Evolutionary conservation across 371 early-diverging fungal genomes (phyloP), one percentile per base, ranked within the genome.

Genomic region (Mucor circinelloides): DNA sequence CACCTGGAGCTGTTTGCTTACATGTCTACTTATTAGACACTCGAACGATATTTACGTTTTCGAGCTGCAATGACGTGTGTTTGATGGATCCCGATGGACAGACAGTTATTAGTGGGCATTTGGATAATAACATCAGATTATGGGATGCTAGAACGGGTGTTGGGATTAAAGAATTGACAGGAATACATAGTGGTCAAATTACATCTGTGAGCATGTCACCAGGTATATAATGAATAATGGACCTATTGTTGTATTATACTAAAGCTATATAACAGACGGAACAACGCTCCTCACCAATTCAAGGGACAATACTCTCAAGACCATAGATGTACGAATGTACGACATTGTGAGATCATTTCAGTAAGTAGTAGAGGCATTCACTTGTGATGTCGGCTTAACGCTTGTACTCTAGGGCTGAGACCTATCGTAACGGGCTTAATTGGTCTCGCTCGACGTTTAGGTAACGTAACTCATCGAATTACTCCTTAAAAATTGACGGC

Each of bases 61-160:
- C 97, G 28, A 95, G 95, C 71, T 95, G 96, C 77, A 97, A 98
- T 71, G 97, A 96, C 77, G 74, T 98, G 10, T 86, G 89, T 34
- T 80, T 94, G 19, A 78, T 94, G 67, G 94, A 95, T 75, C 86
- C 89, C 30, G 94, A 94, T 56, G 97, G 95, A 80, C 90, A 77
- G 32, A 83, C 90, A 2, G 85, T 96, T 44, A 93, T 89, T 9
- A 95, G 94, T 71, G 99, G 97, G 3, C 97, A 98, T 77, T 77
- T 97, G 68, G 98, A 98, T 80, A 91, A 91, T 71, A 93, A 89
- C 68, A 65, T 98, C 48, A 88, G 97, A 10, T 75, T 97, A 25
- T 98, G 97, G 97, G 97, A 98, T 80, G 85, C 93, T 8, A 79
- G 89, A 36, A 84, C 93, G 0, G 95, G 95, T 9, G 89, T 89